Conservation (phyloP, 106 monocot species). For the Hemerocallis citrina region DNA sequence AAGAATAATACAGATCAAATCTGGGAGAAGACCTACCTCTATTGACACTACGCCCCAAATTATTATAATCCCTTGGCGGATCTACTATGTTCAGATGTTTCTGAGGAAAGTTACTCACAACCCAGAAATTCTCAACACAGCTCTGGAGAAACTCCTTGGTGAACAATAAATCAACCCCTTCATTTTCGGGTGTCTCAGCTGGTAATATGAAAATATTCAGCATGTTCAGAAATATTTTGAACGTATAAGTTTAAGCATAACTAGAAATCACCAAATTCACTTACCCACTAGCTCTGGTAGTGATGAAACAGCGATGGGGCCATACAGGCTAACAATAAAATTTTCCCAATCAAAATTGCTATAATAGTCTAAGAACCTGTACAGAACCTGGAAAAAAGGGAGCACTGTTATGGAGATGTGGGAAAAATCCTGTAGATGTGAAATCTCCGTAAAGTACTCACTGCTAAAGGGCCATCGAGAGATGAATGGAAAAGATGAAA, state of each 20-base stretch:
- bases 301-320: slow-evolving; percentile 62
- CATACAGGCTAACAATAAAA: slow-evolving; percentile 59
- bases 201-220: slow-evolving; percentile 2
- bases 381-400: slow-evolving; percentile 62
- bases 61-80: slow-evolving; percentile 78
- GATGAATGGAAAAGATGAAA: slow-evolving; percentile 74
- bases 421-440: no score
- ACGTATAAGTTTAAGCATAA: no score
- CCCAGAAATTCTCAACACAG: slow-evolving; percentile 35
- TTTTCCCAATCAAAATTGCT: slow-evolving; percentile 93
- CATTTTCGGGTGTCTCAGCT: slow-evolving; percentile 53
- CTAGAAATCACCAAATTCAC: slow-evolving; percentile 2
- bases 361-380: slow-evolving; percentile 81
- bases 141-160: slow-evolving; percentile 58
- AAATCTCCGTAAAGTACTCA: slow-evolving; percentile 28
- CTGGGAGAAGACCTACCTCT: slow-evolving; percentile 76
- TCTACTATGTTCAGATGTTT: slow-evolving; percentile 92
- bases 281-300: slow-evolving; percentile 65
- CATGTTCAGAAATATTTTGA: no score
- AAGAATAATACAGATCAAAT: no score
- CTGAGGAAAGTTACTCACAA: slow-evolving; percentile 37
- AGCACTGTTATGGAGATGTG: not conserved
- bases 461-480: slow-evolving; percentile 67
- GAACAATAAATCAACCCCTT: slow-evolving; percentile 44
- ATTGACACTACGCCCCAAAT: slow-evolving; percentile 90